Evolutionary conservation across 805 yeast genomes (phyloP).

Genomic region (Blastobotrys muscicola): DNA sequence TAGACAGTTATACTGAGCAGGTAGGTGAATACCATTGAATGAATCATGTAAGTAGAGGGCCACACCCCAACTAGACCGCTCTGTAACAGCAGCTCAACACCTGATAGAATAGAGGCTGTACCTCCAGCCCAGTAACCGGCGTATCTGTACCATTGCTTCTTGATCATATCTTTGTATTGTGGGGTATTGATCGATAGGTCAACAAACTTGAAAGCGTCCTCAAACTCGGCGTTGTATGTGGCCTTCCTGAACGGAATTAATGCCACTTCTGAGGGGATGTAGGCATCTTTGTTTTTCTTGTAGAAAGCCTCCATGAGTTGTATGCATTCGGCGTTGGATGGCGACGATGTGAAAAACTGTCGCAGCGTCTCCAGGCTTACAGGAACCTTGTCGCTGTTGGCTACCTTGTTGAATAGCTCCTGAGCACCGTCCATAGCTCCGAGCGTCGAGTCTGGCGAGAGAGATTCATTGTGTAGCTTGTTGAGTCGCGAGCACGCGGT

Average conservation of each 20-base stretch:
- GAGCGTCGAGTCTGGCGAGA: conserved; percentile 13
- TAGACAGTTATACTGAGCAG: conserved; percentile 39
- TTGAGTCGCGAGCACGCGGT: conserved; percentile 21
- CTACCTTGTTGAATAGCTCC: conserved; percentile 5
- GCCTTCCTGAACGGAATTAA: conserved; percentile 56
- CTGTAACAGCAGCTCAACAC: conserved; percentile 39
- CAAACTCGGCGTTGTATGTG: conserved; percentile 49
- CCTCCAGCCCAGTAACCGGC: conserved; percentile 29
- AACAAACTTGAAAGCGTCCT: conserved; percentile 46
- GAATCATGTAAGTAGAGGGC: conserved; percentile 27
- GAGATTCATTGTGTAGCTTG: conserved; percentile 12
- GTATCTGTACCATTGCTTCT: conserved; percentile 26
- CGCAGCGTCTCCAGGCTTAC: conserved; percentile 15
- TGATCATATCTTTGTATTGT: conserved; percentile 36
- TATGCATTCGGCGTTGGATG: conserved; percentile 17
- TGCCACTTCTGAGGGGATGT: conserved; percentile 25
- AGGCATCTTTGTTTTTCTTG: conserved; percentile 5
- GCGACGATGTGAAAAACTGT: conserved; percentile 15
- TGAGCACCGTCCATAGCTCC: too few species aligned
- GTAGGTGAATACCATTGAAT: conserved; percentile 42
- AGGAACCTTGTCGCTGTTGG: conserved; percentile 10
- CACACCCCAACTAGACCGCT: conserved; percentile 34
- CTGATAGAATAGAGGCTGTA: conserved; percentile 30
- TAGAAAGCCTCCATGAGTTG: conserved; percentile 17
- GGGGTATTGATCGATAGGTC: conserved; percentile 53